These are phyloP conservation scores for Escovopsis weberi DNA, from an alignment of 2,329 filamentous ascomycete species.

Conservation along the genomic window DNA sequence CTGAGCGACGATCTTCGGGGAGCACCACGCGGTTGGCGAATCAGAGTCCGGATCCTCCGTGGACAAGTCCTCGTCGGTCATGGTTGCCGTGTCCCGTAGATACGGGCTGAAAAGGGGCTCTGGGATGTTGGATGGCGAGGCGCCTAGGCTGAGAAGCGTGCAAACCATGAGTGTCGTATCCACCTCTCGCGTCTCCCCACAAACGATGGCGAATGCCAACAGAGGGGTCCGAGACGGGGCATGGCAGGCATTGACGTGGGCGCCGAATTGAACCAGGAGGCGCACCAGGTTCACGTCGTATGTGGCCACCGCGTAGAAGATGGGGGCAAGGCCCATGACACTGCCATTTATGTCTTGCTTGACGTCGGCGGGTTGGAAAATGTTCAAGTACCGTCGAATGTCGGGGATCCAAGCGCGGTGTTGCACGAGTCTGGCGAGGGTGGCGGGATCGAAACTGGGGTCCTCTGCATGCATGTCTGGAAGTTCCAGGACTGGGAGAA, in stretches of 20 bases:
- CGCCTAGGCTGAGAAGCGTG: constrained; percentile 3
- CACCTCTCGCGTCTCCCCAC: not conserved
- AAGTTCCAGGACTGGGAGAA: not conserved
- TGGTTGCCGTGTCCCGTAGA: not conserved
- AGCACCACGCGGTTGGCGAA: constrained; percentile 10
- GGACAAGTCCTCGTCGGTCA: not conserved
- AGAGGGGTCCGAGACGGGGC: not conserved
- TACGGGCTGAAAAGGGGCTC: not conserved
- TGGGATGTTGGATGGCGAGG: not conserved
- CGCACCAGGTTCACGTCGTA: constrained; percentile 4
- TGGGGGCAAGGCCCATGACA: not conserved
- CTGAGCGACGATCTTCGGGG: constrained; percentile 6
- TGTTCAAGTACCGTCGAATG: not conserved
- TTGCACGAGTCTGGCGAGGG: constrained; percentile 1
- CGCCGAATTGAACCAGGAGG: constrained; percentile 1
- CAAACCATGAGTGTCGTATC: constrained; percentile 4
- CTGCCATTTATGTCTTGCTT: not conserved
- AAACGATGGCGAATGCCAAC: constrained; percentile 4
- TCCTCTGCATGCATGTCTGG: not conserved
- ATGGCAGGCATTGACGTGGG: not conserved
- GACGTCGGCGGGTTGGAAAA: not conserved
- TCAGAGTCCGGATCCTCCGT: not conserved
- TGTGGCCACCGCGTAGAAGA: constrained; percentile 4
- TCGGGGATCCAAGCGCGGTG: not conserved
- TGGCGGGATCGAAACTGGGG: not conserved